A percentile compares a stretch with the other conserved stretches of the same genome.
These are phyloP conservation scores for Cordyceps cicadae DNA, from an alignment of 2,329 filamentous ascomycete genomes.

Conservation along the genomic window DNA sequence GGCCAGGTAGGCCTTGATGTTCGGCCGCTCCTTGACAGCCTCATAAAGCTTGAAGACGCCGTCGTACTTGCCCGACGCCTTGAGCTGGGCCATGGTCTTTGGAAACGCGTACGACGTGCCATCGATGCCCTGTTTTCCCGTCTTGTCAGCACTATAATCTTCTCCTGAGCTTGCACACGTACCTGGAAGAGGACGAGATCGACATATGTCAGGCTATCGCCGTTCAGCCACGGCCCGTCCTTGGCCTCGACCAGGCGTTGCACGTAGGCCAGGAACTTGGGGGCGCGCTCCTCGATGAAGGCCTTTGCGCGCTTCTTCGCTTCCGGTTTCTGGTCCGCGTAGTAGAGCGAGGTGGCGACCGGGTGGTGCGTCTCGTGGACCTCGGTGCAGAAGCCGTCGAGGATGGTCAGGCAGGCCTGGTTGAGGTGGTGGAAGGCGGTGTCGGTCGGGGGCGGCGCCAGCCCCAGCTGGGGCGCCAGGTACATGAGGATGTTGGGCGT, in stretches of 20 bases:
- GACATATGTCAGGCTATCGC: slow-evolving; percentile 57
- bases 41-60: slow-evolving; percentile 57
- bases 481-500: slow-evolving; percentile 67
- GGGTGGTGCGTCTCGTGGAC: slow-evolving; percentile 72
- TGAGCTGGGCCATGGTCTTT: slow-evolving; percentile 50
- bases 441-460: slow-evolving; percentile 36
- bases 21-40: slow-evolving; percentile 52
- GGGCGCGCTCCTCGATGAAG: slow-evolving; percentile 54
- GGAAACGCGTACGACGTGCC: slow-evolving; percentile 61
- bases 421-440: slow-evolving; percentile 52
- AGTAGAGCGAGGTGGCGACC: slow-evolving; percentile 49
- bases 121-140: slow-evolving; percentile 36
- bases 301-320: slow-evolving; percentile 47
- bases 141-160: background rate
- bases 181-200: slow-evolving; percentile 69
- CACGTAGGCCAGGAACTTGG: slow-evolving; percentile 66
- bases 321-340: slow-evolving; percentile 69
- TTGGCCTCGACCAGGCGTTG: slow-evolving; percentile 52
- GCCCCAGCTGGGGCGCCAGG: slow-evolving; percentile 51
- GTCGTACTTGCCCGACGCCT: slow-evolving; percentile 47
- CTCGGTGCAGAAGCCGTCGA: slow-evolving; percentile 64
- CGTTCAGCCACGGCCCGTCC: slow-evolving; percentile 58
- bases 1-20: slow-evolving; percentile 59
- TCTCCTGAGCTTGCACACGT: slow-evolving; percentile 13
- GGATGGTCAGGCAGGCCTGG: slow-evolving; percentile 56